These are phyloP conservation scores for Dendrocalamus sinicus DNA, from an alignment of 176 grass and related monocot genomes.

Conservation along the genomic window DNA sequence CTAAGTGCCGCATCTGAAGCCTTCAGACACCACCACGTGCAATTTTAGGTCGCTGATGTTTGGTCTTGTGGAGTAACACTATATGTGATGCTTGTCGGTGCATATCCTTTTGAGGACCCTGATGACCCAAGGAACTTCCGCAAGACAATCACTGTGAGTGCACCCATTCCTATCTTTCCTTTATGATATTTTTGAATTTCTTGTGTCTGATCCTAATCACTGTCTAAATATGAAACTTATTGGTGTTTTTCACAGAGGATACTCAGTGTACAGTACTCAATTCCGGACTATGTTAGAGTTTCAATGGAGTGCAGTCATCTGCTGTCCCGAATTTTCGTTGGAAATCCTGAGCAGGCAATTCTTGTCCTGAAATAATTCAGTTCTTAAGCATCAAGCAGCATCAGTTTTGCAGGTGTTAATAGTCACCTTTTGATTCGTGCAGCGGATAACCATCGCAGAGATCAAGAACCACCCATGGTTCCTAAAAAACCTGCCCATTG, in stretches of 20 bases:
- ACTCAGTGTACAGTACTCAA: constrained; percentile 81
- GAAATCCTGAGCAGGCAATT: constrained; percentile 78
- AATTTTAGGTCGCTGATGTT: constrained; percentile 84
- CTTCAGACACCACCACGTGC: neutral
- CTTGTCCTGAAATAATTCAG: neutral
- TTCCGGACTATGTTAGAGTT: constrained; percentile 84
- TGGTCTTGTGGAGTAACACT: constrained; percentile 93
- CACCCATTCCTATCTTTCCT: neutral
- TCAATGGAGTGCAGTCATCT: constrained; percentile 75
- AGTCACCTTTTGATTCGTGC: constrained; percentile 12
- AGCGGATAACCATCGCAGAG: constrained; percentile 86
- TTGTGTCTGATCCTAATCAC: neutral
- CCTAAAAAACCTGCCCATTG: constrained; percentile 76
- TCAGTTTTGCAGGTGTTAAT: neutral
- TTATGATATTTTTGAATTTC: neutral
- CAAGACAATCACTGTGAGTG: constrained; percentile 71
- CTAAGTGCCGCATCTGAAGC: neutral
- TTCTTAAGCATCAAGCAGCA: neutral
- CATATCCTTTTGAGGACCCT: constrained; percentile 88
- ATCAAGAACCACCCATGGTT: constrained; percentile 93
- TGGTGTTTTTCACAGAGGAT: constrained; percentile 62
- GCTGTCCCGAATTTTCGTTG: constrained; percentile 83
- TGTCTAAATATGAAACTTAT: neutral
- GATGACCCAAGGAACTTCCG: constrained; percentile 79
- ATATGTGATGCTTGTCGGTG: constrained; percentile 90